These are phyloP conservation scores for Tolypocladium album DNA, from an alignment of 2,329 filamentous ascomycete genomes.

Conservation along the genomic window DNA sequence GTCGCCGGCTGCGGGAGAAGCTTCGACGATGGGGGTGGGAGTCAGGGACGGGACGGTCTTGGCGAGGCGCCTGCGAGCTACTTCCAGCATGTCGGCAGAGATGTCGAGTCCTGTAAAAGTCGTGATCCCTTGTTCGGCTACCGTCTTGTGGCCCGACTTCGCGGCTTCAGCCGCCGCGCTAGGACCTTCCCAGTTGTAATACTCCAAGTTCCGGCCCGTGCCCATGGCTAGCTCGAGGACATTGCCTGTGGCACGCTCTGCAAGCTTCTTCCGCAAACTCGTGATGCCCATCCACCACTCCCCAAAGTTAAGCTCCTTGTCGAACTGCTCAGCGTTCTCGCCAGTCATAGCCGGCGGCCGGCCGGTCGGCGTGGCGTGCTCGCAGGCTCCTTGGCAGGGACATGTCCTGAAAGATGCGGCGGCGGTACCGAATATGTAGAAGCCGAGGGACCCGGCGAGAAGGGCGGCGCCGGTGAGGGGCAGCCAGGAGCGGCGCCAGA, in stretches of 20 bases:
- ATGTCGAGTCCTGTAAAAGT: constrained; percentile 55
- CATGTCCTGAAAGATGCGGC: constrained; percentile 21
- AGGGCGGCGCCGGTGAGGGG: constrained; percentile 36
- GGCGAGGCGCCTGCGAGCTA: constrained; percentile 42
- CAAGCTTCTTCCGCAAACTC: constrained; percentile 37
- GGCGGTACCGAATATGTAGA: constrained; percentile 32
- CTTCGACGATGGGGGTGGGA: constrained; percentile 19
- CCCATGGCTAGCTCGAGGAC: constrained; percentile 55
- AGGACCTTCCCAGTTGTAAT: constrained; percentile 44
- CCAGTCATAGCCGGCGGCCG: constrained; percentile 34
- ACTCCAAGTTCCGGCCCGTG: constrained; percentile 49
- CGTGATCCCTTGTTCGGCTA: constrained; percentile 20
- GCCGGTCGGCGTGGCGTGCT: constrained; percentile 32
- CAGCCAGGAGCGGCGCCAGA: constrained; percentile 28
- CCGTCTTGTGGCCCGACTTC: constrained; percentile 6
- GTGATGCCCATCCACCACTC: constrained; percentile 48
- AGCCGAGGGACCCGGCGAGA: constrained; percentile 33
- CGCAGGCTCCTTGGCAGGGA: constrained; percentile 13
- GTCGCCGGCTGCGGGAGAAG: constrained; percentile 21
- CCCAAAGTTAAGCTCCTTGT: constrained; percentile 44
- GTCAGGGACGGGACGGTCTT: constrained; percentile 28
- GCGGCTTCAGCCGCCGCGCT: constrained; percentile 10
- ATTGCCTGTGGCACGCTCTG: constrained; percentile 37
- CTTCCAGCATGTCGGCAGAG: constrained; percentile 47
- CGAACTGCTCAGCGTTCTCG: constrained; percentile 43